Percentiles rank a stretch among this genome's conserved stretches.
Conservation (phyloP, 2,329 filamentous ascomycete genomes). For the Fusarium staphyleae region DNA sequence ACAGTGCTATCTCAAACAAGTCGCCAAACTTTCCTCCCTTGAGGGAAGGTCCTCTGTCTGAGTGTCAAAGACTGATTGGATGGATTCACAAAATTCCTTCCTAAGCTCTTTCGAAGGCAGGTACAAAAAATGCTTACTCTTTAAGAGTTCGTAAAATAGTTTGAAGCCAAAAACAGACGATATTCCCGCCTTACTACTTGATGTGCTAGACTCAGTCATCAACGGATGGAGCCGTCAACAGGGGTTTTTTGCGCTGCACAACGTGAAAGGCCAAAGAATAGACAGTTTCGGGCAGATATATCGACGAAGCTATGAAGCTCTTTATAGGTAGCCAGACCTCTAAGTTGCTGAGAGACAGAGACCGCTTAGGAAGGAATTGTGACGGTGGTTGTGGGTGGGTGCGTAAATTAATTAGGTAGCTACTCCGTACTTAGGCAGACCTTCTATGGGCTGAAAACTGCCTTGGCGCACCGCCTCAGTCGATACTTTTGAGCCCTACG, state of each 20-base stretch:
- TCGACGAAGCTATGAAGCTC: neutral
- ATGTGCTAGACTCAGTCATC: too few relatives aligned
- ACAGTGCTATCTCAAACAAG: conserved; percentile 1
- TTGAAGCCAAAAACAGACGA: too few relatives aligned
- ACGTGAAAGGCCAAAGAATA: neutral
- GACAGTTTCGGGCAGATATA: neutral
- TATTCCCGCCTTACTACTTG: too few relatives aligned
- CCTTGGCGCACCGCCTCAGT: conserved; percentile 40
- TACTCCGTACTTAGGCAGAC: too few relatives aligned
- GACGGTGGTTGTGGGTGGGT: conserved; percentile 15
- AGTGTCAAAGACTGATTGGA: too few relatives aligned
- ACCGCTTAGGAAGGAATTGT: conserved; percentile 11
- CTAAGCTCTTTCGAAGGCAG: too few relatives aligned
- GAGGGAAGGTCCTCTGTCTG: neutral
- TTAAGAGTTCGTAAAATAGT: neutral
- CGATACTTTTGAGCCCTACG: neutral
- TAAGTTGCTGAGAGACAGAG: conserved; percentile 6
- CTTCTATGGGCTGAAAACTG: conserved; percentile 28
- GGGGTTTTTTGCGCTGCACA: too few relatives aligned
- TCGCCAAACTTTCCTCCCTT: conserved; percentile 4
- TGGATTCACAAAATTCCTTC: neutral
- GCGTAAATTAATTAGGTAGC: conserved; percentile 5
- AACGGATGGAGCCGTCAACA: too few relatives aligned
- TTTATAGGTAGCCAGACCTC: conserved; percentile 13
- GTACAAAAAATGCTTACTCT: neutral